These are phyloP conservation scores for Boletus subparvulus DNA, from an alignment of 768 basidiomycete genomes.

Conservation along the genomic window DNA sequence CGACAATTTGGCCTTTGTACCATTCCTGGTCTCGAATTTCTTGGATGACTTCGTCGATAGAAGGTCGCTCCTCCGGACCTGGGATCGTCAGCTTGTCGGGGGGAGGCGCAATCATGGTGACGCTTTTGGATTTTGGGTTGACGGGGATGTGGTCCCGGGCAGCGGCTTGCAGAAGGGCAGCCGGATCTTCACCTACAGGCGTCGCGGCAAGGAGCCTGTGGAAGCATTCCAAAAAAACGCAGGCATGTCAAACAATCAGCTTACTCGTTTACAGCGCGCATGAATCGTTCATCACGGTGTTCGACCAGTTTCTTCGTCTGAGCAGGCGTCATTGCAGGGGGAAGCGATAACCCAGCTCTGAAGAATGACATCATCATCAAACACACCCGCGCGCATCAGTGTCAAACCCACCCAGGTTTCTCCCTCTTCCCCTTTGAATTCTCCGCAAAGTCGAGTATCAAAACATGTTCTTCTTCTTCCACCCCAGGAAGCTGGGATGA, in stretches of 20 bases:
- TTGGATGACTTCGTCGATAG: conserved; percentile 56
- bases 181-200: conserved; percentile 55
- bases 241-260: conserved; percentile 8
- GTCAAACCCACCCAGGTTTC: conserved; percentile 24
- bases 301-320: conserved; percentile 70
- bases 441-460: conserved; percentile 52
- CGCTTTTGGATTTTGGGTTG: conserved; percentile 41
- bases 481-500: conserved; percentile 28
- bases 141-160: conserved; percentile 71
- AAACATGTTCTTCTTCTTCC: conserved; percentile 47
- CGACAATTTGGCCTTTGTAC: conserved; percentile 70
- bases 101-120: background rate
- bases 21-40: conserved; percentile 59
- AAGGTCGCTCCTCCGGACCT: conserved; percentile 50
- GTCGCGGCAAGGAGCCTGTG: conserved; percentile 59
- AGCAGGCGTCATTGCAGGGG: conserved; percentile 47
- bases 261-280: conserved; percentile 68
- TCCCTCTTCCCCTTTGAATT: conserved; percentile 37
- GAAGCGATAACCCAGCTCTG: conserved; percentile 22
- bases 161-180: conserved; percentile 60
- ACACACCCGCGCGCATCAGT: background rate
- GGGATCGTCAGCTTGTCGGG: conserved; percentile 32
- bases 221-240: background rate
- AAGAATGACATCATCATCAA: background rate
- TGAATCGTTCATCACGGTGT: conserved; percentile 64